phyloP scores from a whole-genome alignment of 2,329 filamentous ascomycete species.

The Colletotrichum costaricense region DNA sequence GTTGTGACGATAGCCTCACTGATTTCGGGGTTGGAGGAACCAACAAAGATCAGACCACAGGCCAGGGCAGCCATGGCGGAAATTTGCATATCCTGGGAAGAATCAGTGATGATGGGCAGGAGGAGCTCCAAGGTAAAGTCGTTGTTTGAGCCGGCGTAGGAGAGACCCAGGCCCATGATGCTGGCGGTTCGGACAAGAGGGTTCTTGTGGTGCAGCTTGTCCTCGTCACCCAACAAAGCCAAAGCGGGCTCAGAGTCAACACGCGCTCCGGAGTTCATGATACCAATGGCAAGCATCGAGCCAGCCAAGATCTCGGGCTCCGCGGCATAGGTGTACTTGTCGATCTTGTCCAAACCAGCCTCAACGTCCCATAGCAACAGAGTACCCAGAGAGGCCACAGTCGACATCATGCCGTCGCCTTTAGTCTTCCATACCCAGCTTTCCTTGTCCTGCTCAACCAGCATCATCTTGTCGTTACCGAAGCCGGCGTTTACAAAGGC shows the following conservation, averaged over 20 bases:
- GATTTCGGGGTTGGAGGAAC: constrained; percentile 90
- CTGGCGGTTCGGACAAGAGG: constrained; percentile 82
- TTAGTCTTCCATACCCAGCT: constrained; percentile 99
- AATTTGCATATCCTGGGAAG: constrained; percentile 89
- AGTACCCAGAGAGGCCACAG: constrained; percentile 91
- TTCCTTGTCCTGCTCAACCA: constrained; percentile 87
- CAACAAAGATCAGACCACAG: constrained; percentile 90
- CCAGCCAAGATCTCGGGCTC: constrained; percentile 91
- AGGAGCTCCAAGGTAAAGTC: constrained; percentile 88
- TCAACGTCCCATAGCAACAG: constrained; percentile 95
- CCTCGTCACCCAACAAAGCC: constrained; percentile 83
- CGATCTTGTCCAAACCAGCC: constrained; percentile 90
- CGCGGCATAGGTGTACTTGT: constrained; percentile 88
- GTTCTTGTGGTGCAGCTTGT: constrained; percentile 83
- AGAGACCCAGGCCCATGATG: constrained; percentile 95
- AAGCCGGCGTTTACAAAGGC: constrained; percentile 97
- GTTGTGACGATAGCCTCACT: constrained; percentile 93
- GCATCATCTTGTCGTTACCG: constrained; percentile 97
- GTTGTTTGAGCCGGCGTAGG: constrained; percentile 95
- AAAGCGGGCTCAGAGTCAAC: constrained; percentile 91
- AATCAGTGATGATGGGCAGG: constrained; percentile 87
- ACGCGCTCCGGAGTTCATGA: constrained; percentile 92
- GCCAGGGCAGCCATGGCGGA: constrained; percentile 96
- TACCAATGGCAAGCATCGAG: constrained; percentile 91
- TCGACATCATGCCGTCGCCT: constrained; percentile 97